Conservation (phyloP, 805 yeast species). For the Lachancea nothofagi region DNA sequence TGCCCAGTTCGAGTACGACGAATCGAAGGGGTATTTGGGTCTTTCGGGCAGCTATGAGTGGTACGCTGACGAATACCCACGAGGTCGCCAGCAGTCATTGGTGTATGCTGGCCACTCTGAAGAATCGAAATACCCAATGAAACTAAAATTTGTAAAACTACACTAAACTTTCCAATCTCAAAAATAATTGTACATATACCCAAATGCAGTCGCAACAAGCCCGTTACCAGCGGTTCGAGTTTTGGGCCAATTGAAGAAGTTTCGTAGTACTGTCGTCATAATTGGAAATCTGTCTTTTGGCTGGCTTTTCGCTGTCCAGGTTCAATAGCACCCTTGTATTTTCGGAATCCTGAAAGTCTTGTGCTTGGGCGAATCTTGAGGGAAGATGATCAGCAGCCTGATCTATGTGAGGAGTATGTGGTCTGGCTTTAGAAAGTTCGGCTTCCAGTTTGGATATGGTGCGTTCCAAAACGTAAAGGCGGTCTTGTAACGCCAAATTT, state of each 20-base stretch:
- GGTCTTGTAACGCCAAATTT: conserved; percentile 15
- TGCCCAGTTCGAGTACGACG: conserved; percentile 51
- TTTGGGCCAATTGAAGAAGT: conserved; percentile 15
- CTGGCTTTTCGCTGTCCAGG: neutral
- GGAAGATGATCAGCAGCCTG: neutral
- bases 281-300: conserved; percentile 11
- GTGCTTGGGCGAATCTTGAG: neutral
- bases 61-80: conserved; percentile 48
- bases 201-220: neutral
- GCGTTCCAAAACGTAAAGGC: conserved; percentile 15
- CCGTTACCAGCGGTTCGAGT: conserved; percentile 3
- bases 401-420: neutral
- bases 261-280: conserved; percentile 21
- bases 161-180: too few relatives aligned
- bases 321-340: conserved; percentile 12
- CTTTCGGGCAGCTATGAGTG: conserved; percentile 60
- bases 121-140: conserved; percentile 33
- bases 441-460: conserved; percentile 22
- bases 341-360: conserved; percentile 5
- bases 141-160: conserved; percentile 32
- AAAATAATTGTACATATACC: neutral
- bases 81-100: conserved; percentile 42
- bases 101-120: conserved; percentile 42
- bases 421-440: neutral
- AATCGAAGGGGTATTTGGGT: conserved; percentile 40